Base-by-base conservation (phyloP, 2,329 filamentous ascomycete genomes). In the Cucurbitaria berberidis region DNA sequence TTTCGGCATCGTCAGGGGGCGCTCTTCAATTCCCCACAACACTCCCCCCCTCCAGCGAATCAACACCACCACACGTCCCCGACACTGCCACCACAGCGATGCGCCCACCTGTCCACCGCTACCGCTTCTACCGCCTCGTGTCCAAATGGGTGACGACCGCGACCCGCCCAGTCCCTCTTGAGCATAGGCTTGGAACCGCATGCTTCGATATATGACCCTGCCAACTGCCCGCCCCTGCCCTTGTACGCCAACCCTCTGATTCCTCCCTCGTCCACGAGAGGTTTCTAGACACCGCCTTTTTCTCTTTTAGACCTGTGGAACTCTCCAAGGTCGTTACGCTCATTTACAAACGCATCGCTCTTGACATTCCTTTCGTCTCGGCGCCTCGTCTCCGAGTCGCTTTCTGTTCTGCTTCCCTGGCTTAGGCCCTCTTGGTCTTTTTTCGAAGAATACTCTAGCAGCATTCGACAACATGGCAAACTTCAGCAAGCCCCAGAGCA, bases 401-500 rank as follows among this genome's bases (percentile, higher is more conserved):
- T 55, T 53, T 39, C 27, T 60, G n/a, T n/a, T n/a, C n/a, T n/a
- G n/a, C 60, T 9, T 9, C 24, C 45, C 39, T 26, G 49, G 42
- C 52, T 48, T 45, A 47, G 41, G 40, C 48, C 57, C 35, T 54
- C 47, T 27, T 40, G 30, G 43, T 55, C 50, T 32, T 63, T 58
- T 21, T n/a, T n/a, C n/a, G n/a, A 39, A 30, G 36, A 45, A 21
- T 53, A 46, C 48, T 48, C 32, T 38, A 51, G 45, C 45, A 27
- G 45, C 51, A 29, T 51, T 52, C 48, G 30, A 16, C 30, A 45
- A 24, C 48, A 74, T 74, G 72, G 72, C 67, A 30, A 65, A 59
- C 65, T 68, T 66, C 58, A 74, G 72, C 66, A 74, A 73, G 57
- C 70, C 70, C 34, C 48, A 62, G 49, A 65, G 60, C 62, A 59